These are phyloP conservation scores for Crithidia expoeki DNA, from an alignment of 208 protist genomes.

Conservation along the genomic window DNA sequence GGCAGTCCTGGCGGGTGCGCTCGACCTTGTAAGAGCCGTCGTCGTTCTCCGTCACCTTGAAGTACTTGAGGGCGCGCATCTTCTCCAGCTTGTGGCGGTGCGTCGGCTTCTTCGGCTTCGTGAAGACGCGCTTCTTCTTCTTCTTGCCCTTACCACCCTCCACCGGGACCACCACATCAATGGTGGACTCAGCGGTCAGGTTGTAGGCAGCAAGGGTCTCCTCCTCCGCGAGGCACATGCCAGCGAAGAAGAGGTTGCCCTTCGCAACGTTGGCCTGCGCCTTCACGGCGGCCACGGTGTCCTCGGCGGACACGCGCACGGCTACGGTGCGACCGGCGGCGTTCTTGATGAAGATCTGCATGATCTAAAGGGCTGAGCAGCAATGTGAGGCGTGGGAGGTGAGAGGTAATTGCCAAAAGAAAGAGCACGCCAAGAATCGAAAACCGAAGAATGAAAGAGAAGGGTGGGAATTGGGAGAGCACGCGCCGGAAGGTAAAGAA, in stretches of 20 bases:
- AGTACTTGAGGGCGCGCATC: conserved; percentile 99
- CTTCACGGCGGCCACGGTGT: conserved; percentile 88
- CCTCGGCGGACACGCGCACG: conserved; percentile 81
- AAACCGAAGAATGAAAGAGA: no score
- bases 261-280: conserved; percentile 70
- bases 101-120: conserved; percentile 99
- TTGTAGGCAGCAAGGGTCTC: conserved; percentile 70
- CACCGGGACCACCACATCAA: conserved; percentile 89
- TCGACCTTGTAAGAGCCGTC: conserved; percentile 97
- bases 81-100: conserved; percentile 99
- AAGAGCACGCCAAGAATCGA: no score
- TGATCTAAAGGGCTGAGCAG: conserved; percentile 93
- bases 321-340: conserved; percentile 88
- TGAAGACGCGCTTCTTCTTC: conserved; percentile 99
- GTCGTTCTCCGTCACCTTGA: conserved; percentile 97
- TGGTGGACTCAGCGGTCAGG: conserved; percentile 85
- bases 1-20: conserved; percentile 96
- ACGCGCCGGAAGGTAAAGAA: no score
- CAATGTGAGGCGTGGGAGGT: conserved; percentile 70
- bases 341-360: conserved; percentile 95
- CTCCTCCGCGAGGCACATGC: conserved; percentile 85
- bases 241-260: conserved; percentile 90
- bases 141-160: conserved; percentile 97
- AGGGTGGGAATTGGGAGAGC: no score
- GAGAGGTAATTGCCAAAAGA: no score